Base-by-base conservation (phyloP, 768 basidiomycete genomes). In the Kwoniella heveanensis region DNA sequence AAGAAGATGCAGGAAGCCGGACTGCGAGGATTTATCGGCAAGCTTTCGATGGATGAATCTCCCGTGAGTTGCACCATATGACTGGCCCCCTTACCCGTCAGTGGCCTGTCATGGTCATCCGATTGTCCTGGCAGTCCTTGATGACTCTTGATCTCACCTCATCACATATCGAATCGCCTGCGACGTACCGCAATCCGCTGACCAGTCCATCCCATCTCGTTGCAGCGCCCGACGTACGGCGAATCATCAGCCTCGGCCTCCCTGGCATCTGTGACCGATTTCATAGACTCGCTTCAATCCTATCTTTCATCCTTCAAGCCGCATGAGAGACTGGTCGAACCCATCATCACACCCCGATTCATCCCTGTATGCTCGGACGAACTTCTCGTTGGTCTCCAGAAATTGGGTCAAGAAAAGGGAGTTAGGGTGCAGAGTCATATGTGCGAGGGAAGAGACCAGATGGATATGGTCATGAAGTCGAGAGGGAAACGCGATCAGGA, bases 271-370 rank as follows among this genome's bases (percentile, higher is more conserved):
- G 87, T 87, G 0, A 62, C 78, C 10, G 81, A 83, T 0, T 94
- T 92, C 69, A 83, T 88, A 48, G 73, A 82, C 2, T 79, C 77
- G 24, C 88, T 89, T 55, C 78, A 73, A 26, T 72, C 79, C 0
- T 74, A 85, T 9, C 80, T 82, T 4, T 70, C 81, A 4, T 60
- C 79, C 22, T 75, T 86, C 0, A 83, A 84, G 0, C 52, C 73
- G 2, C 83, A 86, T 67, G 71, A 76, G 48, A 83, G 84, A 10
- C 83, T 90, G 9, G 84, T 92, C 3, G 85, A 89, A 60, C 92
- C 92, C 0, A 90, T 94, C 10, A 79, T 95, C 58, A 93, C 92
- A 0, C 92, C 92, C 0, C 86, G 92, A 19, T 95, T 94, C 67
- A 88, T 94, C 2, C 92, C 92, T 0, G 91, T 91, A 0, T 94